phyloP scores from a whole-genome alignment of 352 stramenopile species.

The Phytophthora cryptogea region DNA sequence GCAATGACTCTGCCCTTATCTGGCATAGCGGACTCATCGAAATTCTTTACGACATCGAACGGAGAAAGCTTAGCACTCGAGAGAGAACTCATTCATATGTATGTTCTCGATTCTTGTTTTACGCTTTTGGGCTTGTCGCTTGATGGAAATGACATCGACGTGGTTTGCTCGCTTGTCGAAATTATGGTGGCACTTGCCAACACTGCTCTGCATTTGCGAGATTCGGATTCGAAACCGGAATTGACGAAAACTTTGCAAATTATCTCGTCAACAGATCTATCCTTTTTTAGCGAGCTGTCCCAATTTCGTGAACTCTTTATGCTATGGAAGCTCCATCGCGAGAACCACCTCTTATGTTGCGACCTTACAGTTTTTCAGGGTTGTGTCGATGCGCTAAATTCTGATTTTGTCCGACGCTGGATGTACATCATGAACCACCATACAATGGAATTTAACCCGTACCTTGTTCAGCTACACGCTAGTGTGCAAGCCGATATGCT shows the following conservation, averaged over 20 bases:
- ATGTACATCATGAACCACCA: slow-evolving; percentile 40
- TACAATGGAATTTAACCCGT: slow-evolving; percentile 73
- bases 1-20: slow-evolving; percentile 17
- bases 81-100: slow-evolving; percentile 49
- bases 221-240: slow-evolving; percentile 29
- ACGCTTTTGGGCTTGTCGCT: slow-evolving; percentile 37
- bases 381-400: slow-evolving; percentile 32
- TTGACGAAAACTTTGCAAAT: slow-evolving; percentile 78
- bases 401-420: slow-evolving; percentile 58
- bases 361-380: slow-evolving; percentile 29
- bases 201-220: slow-evolving; percentile 44
- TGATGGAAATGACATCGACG: slow-evolving; percentile 33
- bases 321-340: slow-evolving; percentile 65
- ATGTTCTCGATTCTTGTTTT: slow-evolving; percentile 61
- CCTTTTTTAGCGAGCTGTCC: slow-evolving; percentile 56
- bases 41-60: slow-evolving; percentile 34
- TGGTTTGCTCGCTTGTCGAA: slow-evolving; percentile 38
- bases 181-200: slow-evolving; percentile 58
- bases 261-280: slow-evolving; percentile 73
- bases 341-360: slow-evolving; percentile 53
- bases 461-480: slow-evolving; percentile 60
- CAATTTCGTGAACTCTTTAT: slow-evolving; percentile 66
- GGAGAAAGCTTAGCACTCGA: slow-evolving; percentile 14
- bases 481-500: slow-evolving; percentile 53
- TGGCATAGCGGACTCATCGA: slow-evolving; percentile 30